Evolutionary conservation across 2,329 filamentous ascomycete genomes (phyloP), one percentile per base, ranked within the genome.

Genomic region (Trichoderma sp.): DNA sequence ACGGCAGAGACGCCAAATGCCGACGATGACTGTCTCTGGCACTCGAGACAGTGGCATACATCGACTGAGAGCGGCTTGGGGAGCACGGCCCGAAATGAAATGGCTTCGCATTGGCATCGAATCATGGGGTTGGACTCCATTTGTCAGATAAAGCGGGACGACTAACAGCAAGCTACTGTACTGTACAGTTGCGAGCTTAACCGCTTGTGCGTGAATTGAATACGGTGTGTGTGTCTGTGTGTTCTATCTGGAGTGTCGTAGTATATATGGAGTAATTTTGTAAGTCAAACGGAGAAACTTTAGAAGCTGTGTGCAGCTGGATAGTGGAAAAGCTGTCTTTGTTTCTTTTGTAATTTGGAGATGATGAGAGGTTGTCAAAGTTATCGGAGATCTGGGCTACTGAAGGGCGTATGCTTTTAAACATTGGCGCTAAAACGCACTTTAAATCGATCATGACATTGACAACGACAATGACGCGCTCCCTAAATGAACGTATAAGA

Each of bases 11-110:
- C 85, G 29, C 86, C 86, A 77, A 86, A 88, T 3, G 86, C 86
- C 1, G 86, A 87, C 4, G 82, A 81, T 0, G 85, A 85, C 76
- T 88, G 86, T 71, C 82, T 85, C 60, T 83, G 86, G 76, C 86
- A 88, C 71, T 87, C 83, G 66, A 82, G 81, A 78, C 86, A 88
- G 80, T 88, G 87, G 78, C 86, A 88, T 80, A 85, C 83, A 78
- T 84, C 86, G 24, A 87, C 78, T 7, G 80, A 81, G 29, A 83
- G 73, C 6, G 85, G 85, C 24, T 83, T 69, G 1, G 82, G 80
- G 7, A 78, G 79, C 1, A 84, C 83, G 5, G 84, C 83, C 38
- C 79, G 80, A 77, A 87, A 83, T 18, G 80, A 75, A 38, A 87
- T 77, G n/a, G 79, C 73, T 69, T 83, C 83, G 80, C 86, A 87